These are phyloP conservation scores for Candolleomyces efflorescens DNA, from an alignment of 768 basidiomycete species.

Conservation along the genomic window DNA sequence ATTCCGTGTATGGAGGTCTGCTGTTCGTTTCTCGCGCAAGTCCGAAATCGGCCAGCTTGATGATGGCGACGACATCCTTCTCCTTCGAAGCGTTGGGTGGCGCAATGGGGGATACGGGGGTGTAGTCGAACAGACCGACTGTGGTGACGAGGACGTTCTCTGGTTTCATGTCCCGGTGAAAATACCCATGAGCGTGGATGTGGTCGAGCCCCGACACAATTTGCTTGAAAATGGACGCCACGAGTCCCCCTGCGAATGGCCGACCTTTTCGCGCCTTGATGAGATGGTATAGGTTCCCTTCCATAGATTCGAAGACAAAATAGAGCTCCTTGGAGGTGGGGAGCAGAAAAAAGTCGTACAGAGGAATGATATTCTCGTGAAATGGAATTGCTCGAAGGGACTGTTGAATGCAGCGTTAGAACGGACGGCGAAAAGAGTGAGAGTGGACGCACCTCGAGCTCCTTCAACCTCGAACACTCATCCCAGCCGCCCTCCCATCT, in stretches of 20 bases:
- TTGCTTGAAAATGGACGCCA: slow-evolving; percentile 92
- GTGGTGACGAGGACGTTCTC: slow-evolving; percentile 99
- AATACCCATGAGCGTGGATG: slow-evolving; percentile 90
- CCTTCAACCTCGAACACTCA: slow-evolving; percentile 92
- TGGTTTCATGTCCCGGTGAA: slow-evolving; percentile 99
- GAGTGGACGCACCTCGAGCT: slow-evolving; percentile 72
- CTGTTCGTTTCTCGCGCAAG: slow-evolving; percentile 88
- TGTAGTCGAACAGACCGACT: slow-evolving; percentile 91
- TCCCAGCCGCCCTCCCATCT: slow-evolving; percentile 98
- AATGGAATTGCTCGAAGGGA: slow-evolving; percentile 92
- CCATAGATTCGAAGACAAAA: slow-evolving; percentile 99
- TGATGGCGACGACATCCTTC: slow-evolving; percentile 92
- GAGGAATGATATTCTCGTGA: slow-evolving; percentile 96
- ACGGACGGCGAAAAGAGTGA: slow-evolving; percentile 13
- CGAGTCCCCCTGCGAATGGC: slow-evolving; percentile 93
- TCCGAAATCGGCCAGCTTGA: slow-evolving; percentile 98
- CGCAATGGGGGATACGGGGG: slow-evolving; percentile 67
- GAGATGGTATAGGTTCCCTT: slow-evolving; percentile 98
- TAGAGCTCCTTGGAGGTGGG: slow-evolving; percentile 95
- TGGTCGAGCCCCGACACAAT: slow-evolving; percentile 88
- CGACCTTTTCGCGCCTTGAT: slow-evolving; percentile 96
- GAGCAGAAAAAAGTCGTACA: slow-evolving; percentile 99
- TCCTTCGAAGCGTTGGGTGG: slow-evolving; percentile 66
- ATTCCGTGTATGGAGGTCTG: slow-evolving; percentile 94
- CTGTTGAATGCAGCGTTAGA: slow-evolving; percentile 35